phyloP scores from a whole-genome alignment of 805 yeast species.

The Wickerhamomyces rabaulensis region DNA sequence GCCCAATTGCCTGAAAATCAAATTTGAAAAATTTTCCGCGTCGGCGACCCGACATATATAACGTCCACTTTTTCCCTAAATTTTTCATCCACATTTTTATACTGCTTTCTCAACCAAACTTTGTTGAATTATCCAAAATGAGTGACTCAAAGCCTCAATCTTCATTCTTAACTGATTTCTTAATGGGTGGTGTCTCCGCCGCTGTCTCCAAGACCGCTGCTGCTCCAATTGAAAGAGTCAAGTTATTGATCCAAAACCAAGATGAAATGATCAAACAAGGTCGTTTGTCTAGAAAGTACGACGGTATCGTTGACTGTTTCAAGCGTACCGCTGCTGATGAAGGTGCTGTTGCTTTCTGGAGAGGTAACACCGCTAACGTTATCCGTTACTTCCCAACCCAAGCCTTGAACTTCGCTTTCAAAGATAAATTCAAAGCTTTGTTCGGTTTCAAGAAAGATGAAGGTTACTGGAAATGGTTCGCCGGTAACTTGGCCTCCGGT shows the following conservation, averaged over 20 bases:
- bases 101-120: neutral
- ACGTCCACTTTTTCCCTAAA: neutral
- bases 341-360: conserved; percentile 93
- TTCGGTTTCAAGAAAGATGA: conserved; percentile 97
- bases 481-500: conserved; percentile 98
- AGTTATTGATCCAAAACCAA: conserved; percentile 94
- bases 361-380: conserved; percentile 99
- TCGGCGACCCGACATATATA: neutral
- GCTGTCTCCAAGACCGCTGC: conserved; percentile 97
- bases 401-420: conserved; percentile 97
- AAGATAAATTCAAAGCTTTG: conserved; percentile 92
- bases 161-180: conserved; percentile 58
- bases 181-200: conserved; percentile 99
- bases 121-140: conserved; percentile 13
- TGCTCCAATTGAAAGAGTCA: conserved; percentile 96
- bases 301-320: conserved; percentile 93
- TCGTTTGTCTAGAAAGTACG: conserved; percentile 80
- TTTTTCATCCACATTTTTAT: neutral
- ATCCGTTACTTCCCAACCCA: conserved; percentile 99
- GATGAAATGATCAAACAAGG: conserved; percentile 98
- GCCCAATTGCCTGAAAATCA: conserved; percentile 1
- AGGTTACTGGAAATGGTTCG: conserved; percentile 89
- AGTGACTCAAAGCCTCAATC: conserved; percentile 33
- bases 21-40: neutral
- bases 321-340: conserved; percentile 89